phyloP scores from a whole-genome alignment of 305 asterid species.

The Fraxinus platypoda region DNA sequence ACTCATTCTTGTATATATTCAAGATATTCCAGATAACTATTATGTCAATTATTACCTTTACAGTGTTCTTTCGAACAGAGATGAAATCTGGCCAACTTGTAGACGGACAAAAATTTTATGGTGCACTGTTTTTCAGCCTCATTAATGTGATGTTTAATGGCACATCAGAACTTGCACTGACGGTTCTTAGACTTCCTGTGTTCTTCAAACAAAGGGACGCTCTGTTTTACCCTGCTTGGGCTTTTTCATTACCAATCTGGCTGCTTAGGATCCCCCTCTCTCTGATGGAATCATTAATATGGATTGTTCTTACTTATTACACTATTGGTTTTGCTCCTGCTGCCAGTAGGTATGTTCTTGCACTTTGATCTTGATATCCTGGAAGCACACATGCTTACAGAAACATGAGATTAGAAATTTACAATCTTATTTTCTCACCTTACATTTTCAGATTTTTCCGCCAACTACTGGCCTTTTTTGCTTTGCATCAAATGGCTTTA shows the following conservation, averaged over 20 bases:
- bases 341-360: constrained; percentile 54
- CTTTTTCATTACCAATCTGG: constrained; percentile 84
- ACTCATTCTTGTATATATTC: constrained; percentile 71
- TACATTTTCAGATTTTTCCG: constrained; percentile 63
- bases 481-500: constrained; percentile 86
- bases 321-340: constrained; percentile 92
- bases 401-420: constrained; percentile 5
- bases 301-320: constrained; percentile 81
- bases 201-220: constrained; percentile 83
- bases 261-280: constrained; percentile 77
- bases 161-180: constrained; percentile 76
- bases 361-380: constrained; percentile 12
- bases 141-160: constrained; percentile 89
- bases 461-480: constrained; percentile 72
- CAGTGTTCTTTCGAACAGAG: constrained; percentile 84
- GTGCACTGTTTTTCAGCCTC: constrained; percentile 78
- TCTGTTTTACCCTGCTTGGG: constrained; percentile 91
- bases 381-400: not conserved
- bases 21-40: constrained; percentile 80
- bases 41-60: constrained; percentile 73
- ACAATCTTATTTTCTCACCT: not conserved
- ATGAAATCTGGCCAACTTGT: constrained; percentile 59
- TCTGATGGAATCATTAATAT: constrained; percentile 69
- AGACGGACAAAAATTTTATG: constrained; percentile 73
- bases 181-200: constrained; percentile 71